Evolutionary conservation across 768 basidiomycete genomes (phyloP).

Genomic region (Xanthoconium purpureum): DNA sequence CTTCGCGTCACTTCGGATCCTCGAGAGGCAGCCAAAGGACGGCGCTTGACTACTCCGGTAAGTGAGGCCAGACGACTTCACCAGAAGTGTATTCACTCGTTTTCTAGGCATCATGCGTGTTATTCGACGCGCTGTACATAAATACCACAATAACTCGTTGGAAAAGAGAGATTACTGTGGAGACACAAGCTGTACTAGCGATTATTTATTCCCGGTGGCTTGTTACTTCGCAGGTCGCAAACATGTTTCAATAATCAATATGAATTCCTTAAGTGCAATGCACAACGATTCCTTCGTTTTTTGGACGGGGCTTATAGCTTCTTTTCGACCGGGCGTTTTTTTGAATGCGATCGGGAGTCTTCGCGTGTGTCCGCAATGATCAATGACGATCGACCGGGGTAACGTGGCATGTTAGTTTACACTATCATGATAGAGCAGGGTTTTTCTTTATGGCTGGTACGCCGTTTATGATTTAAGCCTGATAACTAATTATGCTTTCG

Average conservation of each 20-base stretch:
- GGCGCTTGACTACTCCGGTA: not conserved
- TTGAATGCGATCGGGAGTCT: no score
- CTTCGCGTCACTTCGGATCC: slow-evolving; percentile 23
- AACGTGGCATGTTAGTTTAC: no score
- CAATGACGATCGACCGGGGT: no score
- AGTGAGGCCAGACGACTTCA: not conserved
- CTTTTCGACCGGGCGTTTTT: not conserved
- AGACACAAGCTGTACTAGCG: not conserved
- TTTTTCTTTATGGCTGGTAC: no score
- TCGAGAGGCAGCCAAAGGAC: slow-evolving; percentile 10
- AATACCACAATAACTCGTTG: not conserved
- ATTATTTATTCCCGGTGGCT: not conserved
- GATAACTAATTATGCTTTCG: no score
- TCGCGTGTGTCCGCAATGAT: no score
- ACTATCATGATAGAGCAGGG: no score
- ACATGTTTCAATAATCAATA: no score
- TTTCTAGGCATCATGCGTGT: slow-evolving; percentile 1
- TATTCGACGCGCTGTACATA: not conserved
- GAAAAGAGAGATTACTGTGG: not conserved
- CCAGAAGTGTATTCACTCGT: not conserved
- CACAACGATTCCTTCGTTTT: no score
- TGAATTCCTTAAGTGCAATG: not conserved
- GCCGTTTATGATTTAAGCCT: no score
- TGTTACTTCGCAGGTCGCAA: not conserved
- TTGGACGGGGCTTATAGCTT: not conserved